phyloP scores from a whole-genome alignment of 495 filamentous ascomycete genomes.

The Letharia columbiana region DNA sequence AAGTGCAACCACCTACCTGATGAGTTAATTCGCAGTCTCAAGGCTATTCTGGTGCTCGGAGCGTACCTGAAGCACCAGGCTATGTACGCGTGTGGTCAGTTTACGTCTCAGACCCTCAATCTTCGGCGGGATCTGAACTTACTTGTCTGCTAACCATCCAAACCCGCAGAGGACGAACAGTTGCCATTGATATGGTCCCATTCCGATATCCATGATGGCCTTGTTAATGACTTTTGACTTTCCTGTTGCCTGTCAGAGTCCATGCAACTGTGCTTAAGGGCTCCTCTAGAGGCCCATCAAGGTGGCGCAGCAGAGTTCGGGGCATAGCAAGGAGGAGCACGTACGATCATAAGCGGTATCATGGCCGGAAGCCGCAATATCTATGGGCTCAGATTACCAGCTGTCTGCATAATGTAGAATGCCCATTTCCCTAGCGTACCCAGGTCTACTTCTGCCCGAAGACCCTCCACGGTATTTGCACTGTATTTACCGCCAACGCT shows the following conservation, averaged over 20 bases:
- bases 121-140: conserved; percentile 18
- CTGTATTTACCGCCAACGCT: conserved; percentile 23
- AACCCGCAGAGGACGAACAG: conserved; percentile 76
- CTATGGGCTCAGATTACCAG: conserved; percentile 17
- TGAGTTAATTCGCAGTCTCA: background rate
- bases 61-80: conserved; percentile 14
- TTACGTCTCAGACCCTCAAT: background rate
- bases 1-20: conserved; percentile 43
- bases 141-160: conserved; percentile 61
- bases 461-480: conserved; percentile 39
- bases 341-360: conserved; percentile 48
- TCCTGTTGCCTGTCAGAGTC: conserved; percentile 25
- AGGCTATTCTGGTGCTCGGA: background rate
- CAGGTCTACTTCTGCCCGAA: conserved; percentile 42
- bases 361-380: conserved; percentile 38
- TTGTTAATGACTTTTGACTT: conserved; percentile 53
- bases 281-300: background rate
- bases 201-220: conserved; percentile 67
- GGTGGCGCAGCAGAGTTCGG: background rate
- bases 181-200: conserved; percentile 78
- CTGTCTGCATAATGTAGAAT: background rate
- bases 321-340: background rate
- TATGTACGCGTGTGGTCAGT: conserved; percentile 4
- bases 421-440: background rate
- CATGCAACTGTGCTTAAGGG: background rate